Evolutionary conservation across 2,329 filamentous ascomycete genomes (phyloP).

Genomic region (Alternaria alternata): DNA sequence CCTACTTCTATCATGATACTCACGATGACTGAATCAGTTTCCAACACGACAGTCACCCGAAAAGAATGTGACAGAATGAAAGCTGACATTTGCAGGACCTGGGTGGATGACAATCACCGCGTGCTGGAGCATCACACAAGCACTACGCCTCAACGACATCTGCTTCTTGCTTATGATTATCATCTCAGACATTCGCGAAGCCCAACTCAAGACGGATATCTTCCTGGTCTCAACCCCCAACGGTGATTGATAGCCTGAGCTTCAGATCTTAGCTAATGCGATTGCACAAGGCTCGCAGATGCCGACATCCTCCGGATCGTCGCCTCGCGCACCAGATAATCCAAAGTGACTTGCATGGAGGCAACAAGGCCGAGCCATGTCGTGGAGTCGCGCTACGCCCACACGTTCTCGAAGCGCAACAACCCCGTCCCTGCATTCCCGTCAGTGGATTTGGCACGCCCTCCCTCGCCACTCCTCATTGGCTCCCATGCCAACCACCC

Average conservation of each 20-base stretch:
- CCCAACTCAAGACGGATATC: background rate
- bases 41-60: background rate
- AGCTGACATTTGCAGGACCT: background rate
- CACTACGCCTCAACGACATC: background rate
- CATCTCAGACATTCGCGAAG: background rate
- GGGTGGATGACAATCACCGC: background rate
- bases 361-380: slow-evolving; percentile 9
- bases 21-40: background rate
- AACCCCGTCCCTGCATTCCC: slow-evolving; percentile 35
- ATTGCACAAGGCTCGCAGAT: background rate
- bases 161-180: background rate
- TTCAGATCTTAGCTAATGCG: background rate
- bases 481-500: slow-evolving; percentile 28
- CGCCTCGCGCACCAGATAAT: slow-evolving; percentile 2
- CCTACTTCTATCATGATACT: background rate
- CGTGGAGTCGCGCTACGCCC: slow-evolving; percentile 1
- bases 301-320: slow-evolving; percentile 28
- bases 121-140: background rate
- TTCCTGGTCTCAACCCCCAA: background rate
- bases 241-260: background rate
- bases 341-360: slow-evolving; percentile 8
- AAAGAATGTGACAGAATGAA: background rate
- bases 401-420: slow-evolving; percentile 7
- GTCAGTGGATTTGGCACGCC: slow-evolving; percentile 40
- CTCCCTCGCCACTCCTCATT: slow-evolving; percentile 34